Evolutionary conservation across 192 early-diverging fungal genomes (phyloP), one percentile per base, ranked within the genome.

Genomic region (Linnemannia schmuckeri): DNA sequence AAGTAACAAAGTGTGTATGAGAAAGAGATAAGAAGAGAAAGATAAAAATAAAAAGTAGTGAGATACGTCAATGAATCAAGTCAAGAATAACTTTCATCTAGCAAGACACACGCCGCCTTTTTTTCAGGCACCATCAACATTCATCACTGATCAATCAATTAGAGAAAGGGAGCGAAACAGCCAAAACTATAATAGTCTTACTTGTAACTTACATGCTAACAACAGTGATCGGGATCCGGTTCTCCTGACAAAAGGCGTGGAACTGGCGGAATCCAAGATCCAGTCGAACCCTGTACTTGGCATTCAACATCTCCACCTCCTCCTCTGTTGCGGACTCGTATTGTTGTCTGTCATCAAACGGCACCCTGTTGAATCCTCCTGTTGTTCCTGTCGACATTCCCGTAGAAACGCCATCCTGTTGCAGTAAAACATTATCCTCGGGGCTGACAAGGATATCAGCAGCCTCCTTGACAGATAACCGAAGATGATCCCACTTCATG

Each of bases 161-260:
- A 24, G n/a, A 73, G 40, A 46, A 30, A n/a, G n/a, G 18, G 15
- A 20, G 20, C 38, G 37, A 54, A 27, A 76, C 35, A 27, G 0
- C 27, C 27, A 66, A 46, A 46, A 30, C 61, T 30, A 66, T 33
- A 66, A 66, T 33, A 13, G 61, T 66, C 61, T 66, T 24, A 61
- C n/a, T 61, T 46, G 12, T 37, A 37, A 30, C 76, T 83, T 85
- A 85, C 83, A 85, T 76, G 78, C 78, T 85, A 52, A 85, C 69
- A 10, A 85, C 35, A 4, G 77, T 79, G 18, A 85, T 76, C 3
- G 78, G 74, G 15, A 85, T 85, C 4, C 46, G 9, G 57, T 80
- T 47, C 37, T 61, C 74, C 35, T 76, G 73, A n/a, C 83, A 85
- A 46, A 46, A 80, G 3, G 46, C 40, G 35, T 85, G 78, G 35